phyloP scores from a whole-genome alignment of 805 yeast species.

The Millerozyma acaciae region DNA sequence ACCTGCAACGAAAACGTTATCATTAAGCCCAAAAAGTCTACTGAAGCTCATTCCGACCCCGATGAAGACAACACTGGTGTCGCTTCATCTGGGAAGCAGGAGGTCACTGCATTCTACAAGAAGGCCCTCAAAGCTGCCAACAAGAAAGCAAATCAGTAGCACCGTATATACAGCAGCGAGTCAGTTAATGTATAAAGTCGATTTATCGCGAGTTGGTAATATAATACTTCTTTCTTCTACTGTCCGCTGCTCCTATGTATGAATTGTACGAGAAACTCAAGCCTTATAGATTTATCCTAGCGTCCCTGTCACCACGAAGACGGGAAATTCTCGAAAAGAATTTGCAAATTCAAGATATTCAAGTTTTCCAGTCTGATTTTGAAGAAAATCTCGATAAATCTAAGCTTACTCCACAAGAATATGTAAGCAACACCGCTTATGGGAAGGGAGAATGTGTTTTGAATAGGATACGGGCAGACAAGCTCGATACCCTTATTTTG shows the following conservation, averaged over 20 bases:
- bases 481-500: slow-evolving; percentile 23
- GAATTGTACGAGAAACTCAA: slow-evolving; percentile 7
- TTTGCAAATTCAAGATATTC: slow-evolving; percentile 46
- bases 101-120: slow-evolving; percentile 16
- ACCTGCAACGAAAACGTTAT: slow-evolving; percentile 24
- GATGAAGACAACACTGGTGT: slow-evolving; percentile 13
- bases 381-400: slow-evolving; percentile 70
- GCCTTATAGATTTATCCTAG: slow-evolving; percentile 49
- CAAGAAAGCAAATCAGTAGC: slow-evolving; percentile 6
- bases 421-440: slow-evolving; percentile 67
- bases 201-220: no score
- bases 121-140: slow-evolving; percentile 14
- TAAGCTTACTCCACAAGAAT: slow-evolving; percentile 42
- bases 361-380: slow-evolving; percentile 60
- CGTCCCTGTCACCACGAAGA: slow-evolving; percentile 83
- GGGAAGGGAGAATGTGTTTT: slow-evolving; percentile 67
- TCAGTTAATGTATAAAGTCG: no score
- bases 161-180: no score
- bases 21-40: slow-evolving; percentile 17
- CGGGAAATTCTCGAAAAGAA: slow-evolving; percentile 58
- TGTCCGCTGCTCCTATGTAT: no score
- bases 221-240: no score
- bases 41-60: slow-evolving; percentile 9
- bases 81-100: slow-evolving; percentile 10
- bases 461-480: slow-evolving; percentile 31